These are phyloP conservation scores for Lagenaria siceraria DNA, from an alignment of 306 rosid genomes.

Conservation along the genomic window DNA sequence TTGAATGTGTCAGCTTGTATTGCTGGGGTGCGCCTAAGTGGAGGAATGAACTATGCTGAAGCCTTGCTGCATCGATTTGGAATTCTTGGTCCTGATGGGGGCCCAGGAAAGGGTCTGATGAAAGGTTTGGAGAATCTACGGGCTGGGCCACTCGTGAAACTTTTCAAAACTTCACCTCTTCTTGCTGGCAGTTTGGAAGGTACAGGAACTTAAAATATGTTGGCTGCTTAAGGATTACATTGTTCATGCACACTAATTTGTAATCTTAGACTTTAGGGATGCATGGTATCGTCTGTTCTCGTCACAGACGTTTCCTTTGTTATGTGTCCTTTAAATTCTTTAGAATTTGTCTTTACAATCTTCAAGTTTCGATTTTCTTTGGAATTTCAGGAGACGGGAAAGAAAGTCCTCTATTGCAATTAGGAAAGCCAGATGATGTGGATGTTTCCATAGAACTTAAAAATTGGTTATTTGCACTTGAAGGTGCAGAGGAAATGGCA, in stretches of 20 bases:
- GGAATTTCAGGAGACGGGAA: constrained; percentile 32
- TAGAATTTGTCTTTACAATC: background rate
- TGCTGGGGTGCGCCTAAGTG: constrained; percentile 82
- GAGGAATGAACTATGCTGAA: constrained; percentile 95
- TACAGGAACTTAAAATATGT: constrained; percentile 16
- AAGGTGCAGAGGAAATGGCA: constrained; percentile 67
- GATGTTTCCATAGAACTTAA: constrained; percentile 61
- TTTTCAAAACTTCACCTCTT: constrained; percentile 49
- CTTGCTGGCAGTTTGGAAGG: constrained; percentile 38
- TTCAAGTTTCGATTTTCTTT: constrained; percentile 11
- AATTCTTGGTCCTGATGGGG: constrained; percentile 87
- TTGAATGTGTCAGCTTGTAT: constrained; percentile 73
- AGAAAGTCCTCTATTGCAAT: constrained; percentile 34
- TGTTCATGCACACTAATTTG: background rate
- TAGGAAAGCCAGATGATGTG: constrained; percentile 79
- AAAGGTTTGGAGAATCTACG: constrained; percentile 66
- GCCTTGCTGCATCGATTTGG: constrained; percentile 81
- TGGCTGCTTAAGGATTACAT: background rate
- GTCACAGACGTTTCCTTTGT: background rate
- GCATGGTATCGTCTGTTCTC: background rate
- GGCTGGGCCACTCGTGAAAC: constrained; percentile 79
- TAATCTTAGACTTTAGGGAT: background rate
- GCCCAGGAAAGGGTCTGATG: constrained; percentile 64
- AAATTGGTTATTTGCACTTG: constrained; percentile 95
- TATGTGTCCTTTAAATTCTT: background rate